Percentiles rank a stretch among this genome's conserved stretches.
phyloP scores from a whole-genome alignment of 177 flowering plant species.

The Vitis hybrid region DNA sequence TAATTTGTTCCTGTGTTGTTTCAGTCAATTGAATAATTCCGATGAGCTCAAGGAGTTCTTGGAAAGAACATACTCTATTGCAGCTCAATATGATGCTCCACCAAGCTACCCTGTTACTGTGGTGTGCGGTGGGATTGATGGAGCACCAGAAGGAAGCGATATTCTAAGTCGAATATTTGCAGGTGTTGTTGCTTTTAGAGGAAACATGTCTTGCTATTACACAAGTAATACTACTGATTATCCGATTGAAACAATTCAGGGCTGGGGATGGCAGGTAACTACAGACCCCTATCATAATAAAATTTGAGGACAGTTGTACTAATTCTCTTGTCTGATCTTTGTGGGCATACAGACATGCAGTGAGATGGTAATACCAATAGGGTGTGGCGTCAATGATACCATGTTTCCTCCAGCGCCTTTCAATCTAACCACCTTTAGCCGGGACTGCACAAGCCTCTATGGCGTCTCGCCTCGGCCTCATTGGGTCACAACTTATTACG shows the following conservation, averaged over 20 bases:
- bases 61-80: neutral
- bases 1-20: too few species aligned
- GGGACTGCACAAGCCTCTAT: neutral
- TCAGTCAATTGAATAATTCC: neutral
- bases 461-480: constrained; percentile 1
- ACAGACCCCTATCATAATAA: too few species aligned
- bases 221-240: neutral
- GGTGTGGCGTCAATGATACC: neutral
- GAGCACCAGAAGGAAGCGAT: constrained; percentile 16
- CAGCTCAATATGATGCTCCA: constrained; percentile 24
- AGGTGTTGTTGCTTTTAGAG: constrained; percentile 12
- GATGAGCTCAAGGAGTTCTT: constrained; percentile 16
- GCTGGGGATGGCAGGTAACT: constrained; percentile 19
- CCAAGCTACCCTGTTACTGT: constrained; percentile 2
- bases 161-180: constrained; percentile 24
- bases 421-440: neutral
- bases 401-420: constrained; percentile 4
- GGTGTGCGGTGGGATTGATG: constrained; percentile 4
- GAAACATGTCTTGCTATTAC: constrained; percentile 3
- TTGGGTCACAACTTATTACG: constrained; percentile 5
- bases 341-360: neutral
- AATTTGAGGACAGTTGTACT: too few species aligned
- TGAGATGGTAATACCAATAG: constrained; percentile 5
- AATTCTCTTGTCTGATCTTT: neutral
- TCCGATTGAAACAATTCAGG: neutral